Conservation (phyloP, 164 flowering plant genomes). For the Stephania japonica region DNA sequence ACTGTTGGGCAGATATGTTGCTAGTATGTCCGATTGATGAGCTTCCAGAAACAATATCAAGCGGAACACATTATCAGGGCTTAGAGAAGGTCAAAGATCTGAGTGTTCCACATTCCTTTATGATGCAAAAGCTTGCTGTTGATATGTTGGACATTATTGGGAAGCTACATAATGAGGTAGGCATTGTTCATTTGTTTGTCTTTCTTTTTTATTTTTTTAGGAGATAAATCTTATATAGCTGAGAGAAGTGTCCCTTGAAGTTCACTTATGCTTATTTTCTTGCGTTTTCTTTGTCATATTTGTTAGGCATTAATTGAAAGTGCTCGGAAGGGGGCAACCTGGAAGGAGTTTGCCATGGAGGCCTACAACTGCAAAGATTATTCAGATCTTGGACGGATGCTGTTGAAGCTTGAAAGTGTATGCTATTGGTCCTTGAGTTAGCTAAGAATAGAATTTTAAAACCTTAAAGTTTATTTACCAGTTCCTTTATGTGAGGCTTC, state of each 20-base stretch:
- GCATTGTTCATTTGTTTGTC: constrained; percentile 3
- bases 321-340: constrained; percentile 54
- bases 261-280: constrained; percentile 5
- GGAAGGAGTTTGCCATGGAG: constrained; percentile 93
- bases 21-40: constrained; percentile 71
- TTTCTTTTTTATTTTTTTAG: not conserved
- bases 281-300: constrained; percentile 13
- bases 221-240: not conserved
- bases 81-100: constrained; percentile 72
- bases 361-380: constrained; percentile 68
- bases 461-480: constrained; percentile 5
- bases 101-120: constrained; percentile 62
- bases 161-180: constrained; percentile 69
- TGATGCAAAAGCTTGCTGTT: constrained; percentile 79
- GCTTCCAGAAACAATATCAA: constrained; percentile 74
- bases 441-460: not conserved
- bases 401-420: constrained; percentile 80
- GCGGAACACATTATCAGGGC: constrained; percentile 58
- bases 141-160: constrained; percentile 68
- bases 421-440: constrained; percentile 17
- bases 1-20: constrained; percentile 82
- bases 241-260: not conserved
- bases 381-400: constrained; percentile 84
- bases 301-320: constrained; percentile 65
- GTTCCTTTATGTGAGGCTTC: constrained; percentile 1